Base-by-base conservation (phyloP, 805 yeast genomes). In the Zygotorulaspora sp. region DNA sequence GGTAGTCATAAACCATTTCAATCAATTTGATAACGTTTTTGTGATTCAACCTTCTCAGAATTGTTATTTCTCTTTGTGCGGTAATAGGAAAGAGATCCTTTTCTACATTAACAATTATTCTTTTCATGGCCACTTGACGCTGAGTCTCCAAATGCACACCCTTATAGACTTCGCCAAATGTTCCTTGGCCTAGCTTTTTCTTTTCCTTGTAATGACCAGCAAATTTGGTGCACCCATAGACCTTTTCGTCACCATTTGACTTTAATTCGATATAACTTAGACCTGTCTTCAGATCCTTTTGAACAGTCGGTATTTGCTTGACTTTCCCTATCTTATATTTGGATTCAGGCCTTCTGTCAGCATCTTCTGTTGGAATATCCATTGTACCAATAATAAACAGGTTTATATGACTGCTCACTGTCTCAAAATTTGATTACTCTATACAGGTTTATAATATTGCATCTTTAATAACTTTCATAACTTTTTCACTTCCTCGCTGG, bases 21-120 rank as follows among this genome's bases (percentile, higher is more conserved):
- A 83, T 56, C 28, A 92, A 68, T 44, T 80, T 86, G 16, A 92
- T 69, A 12, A 90, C 74, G 58, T 92, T 86, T 18, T 66, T 62
- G 57, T 90, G 86, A 36, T 70, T 59, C 35, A 92, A 66, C 33
- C 71, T 69, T 61, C 85, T 86, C 61, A 92, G 68, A 15, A 88
- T 85, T 12, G 81, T 75, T 41, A 90, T 88, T 56, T 92, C 99
- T 45, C 99, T 73, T 62, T 89, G 76, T 2, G 97, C 96, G 0
- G 98, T 92, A 18, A 92, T 80, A 1, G 98, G 97, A 56, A 90
- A 88, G 23, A 85, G 83, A 36, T 68, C 68, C 23, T 57, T 54
- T 26, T 61, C 61, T 10, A 63, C 61, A 41, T 60, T 63, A 17
- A 84, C 72, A n/a, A 88, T 66, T 32, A 92, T 75, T 56, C 81